phyloP scores from a whole-genome alignment of 2,329 filamentous ascomycete genomes.

The Colletotrichum graminicola region DNA sequence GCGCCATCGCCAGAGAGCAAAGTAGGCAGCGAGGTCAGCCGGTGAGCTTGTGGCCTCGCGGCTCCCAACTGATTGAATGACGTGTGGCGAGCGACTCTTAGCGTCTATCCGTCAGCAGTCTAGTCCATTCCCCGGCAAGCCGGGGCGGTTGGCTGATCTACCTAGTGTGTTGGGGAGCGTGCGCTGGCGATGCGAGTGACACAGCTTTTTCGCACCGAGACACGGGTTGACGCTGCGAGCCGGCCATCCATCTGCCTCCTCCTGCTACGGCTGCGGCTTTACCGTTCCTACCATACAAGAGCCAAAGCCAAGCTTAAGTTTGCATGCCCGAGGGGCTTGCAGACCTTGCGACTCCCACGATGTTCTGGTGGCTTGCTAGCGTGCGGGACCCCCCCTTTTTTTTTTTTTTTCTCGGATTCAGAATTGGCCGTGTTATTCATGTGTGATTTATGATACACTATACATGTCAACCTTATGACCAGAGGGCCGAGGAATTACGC shows the following conservation, averaged over 20 bases:
- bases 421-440: conserved; percentile 32
- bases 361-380: neutral
- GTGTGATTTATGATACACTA: conserved; percentile 33
- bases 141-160: no score
- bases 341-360: neutral
- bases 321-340: neutral
- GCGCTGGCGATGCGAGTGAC: neutral
- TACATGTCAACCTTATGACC: conserved; percentile 23
- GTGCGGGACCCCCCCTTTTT: no score
- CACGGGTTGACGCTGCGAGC: neutral
- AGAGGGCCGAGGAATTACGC: neutral
- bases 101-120: neutral
- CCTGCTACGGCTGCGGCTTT: neutral
- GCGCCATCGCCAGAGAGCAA: conserved; percentile 1
- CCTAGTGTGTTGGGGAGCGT: neutral
- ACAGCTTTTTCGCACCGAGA: neutral
- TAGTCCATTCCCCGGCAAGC: conserved; percentile 5
- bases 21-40: conserved; percentile 21
- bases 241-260: neutral
- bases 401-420: neutral
- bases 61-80: neutral
- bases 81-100: conserved; percentile 9
- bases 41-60: neutral
- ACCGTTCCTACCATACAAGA: neutral
- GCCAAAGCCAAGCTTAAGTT: no score